A percentile compares a stretch with the other conserved stretches of the same genome.
phyloP scores from a whole-genome alignment of 768 basidiomycete species.

The Psilocybe cubensis region DNA sequence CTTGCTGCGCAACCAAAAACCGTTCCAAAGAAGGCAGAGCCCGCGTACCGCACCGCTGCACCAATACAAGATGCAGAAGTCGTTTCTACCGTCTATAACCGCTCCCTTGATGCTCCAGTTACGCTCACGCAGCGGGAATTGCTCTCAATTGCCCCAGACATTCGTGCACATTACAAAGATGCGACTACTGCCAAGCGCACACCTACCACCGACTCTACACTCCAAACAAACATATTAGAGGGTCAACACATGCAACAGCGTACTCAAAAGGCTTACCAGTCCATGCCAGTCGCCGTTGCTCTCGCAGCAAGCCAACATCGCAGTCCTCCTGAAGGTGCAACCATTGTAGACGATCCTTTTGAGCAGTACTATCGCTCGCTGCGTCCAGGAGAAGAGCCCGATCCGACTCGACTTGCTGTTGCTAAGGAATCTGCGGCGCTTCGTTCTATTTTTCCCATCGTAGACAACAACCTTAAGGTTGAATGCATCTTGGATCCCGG shows the following conservation, averaged over 20 bases:
- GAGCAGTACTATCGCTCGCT: conserved; percentile 15
- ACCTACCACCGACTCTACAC: background rate
- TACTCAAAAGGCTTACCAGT: background rate
- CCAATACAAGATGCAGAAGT: conserved; percentile 23
- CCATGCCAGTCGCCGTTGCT: background rate
- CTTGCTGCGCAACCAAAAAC: conserved; percentile 10
- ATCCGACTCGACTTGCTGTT: conserved; percentile 15
- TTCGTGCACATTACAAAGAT: conserved; percentile 18
- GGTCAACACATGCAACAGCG: background rate
- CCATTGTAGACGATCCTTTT: conserved; percentile 1
- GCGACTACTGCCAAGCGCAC: conserved; percentile 15
- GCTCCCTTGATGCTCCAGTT: conserved; percentile 16
- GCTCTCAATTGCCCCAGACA: conserved; percentile 21
- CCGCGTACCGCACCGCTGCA: conserved; percentile 18
- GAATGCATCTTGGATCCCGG: conserved; percentile 28
- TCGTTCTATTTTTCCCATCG: conserved; percentile 17
- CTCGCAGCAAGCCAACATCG: conserved; percentile 7
- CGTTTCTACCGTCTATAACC: conserved; percentile 12
- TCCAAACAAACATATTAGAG: background rate
- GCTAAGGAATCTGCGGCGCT: conserved; percentile 25
- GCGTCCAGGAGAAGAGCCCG: conserved; percentile 8
- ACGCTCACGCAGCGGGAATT: conserved; percentile 23
- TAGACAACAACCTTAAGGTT: conserved; percentile 21
- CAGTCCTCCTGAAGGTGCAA: conserved; percentile 5
- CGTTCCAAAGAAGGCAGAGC: conserved; percentile 9